Base-by-base conservation (phyloP, 2,329 filamentous ascomycete genomes). In the Phaeosphaeriaceae sp. region DNA sequence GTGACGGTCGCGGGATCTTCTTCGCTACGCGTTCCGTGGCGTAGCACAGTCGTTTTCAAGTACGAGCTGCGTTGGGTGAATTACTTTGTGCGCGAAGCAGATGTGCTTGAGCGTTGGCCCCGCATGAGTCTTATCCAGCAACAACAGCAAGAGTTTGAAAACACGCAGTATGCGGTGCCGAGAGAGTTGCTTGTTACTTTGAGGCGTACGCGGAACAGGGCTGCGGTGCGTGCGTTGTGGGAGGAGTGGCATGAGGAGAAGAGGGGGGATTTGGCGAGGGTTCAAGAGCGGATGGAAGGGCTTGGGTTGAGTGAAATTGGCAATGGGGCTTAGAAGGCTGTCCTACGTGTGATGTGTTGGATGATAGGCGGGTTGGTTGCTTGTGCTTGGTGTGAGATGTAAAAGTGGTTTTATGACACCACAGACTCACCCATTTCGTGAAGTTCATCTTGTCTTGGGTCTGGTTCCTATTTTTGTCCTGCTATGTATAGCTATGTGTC, bases 81-180 rank as follows among this genome's bases (percentile, higher is more conserved):
- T 12, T 68, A 67, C 47, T 67, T 68, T 26, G 39, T 65, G 3
- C 52, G 56, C 15, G 63, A 69, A 42, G 60, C 61, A 3, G 37
- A 57, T 6, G 38, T 41, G 1, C 23, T 46, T 4, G 48, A 51
- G 13, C 23, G 40, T 15, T 16, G 41, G 26, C 11, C 13, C 1
- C 32, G 8, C 1, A 56, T 63, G 54, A 56, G 46, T 4, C 55
- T 58, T 38, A 47, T 44, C 11, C 51, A 63, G 50, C 20, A 54
- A 3, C 34, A 55, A 13, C 49, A 56, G 15, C 41, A 46, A n/a
- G 47, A 45, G 4, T 48, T 46, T 2, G 20, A 38, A 4, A 51
- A 54, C 26, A 51, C 40, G 8, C n/a, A 50, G 34, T 46, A 34
- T 15, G 39, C 52, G 3, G 44, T 63, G 12, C 61, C 63, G 1